These are phyloP conservation scores for Coemansia sp. DNA, from an alignment of 192 early-diverging fungal species.

Conservation along the genomic window DNA sequence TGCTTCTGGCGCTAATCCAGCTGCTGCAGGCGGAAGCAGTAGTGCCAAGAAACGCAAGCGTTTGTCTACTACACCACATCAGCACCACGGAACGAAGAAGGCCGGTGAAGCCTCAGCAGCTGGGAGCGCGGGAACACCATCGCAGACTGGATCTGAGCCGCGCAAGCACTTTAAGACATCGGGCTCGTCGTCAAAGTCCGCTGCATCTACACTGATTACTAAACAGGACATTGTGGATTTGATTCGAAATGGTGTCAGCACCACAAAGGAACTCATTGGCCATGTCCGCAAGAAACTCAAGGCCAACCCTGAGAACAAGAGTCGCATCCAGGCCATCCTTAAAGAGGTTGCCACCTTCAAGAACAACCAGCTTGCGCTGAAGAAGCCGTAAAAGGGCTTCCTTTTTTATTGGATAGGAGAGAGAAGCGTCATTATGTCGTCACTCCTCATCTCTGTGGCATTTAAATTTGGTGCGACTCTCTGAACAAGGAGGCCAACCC, in stretches of 20 bases:
- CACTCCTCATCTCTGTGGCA: too few species aligned
- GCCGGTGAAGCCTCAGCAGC: not conserved
- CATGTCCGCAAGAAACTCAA: constrained; percentile 64
- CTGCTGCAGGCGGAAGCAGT: constrained; percentile 6
- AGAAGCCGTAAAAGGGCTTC: constrained; percentile 13
- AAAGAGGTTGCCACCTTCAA: constrained; percentile 47
- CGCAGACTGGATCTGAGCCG: constrained; percentile 13
- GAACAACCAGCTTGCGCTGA: constrained; percentile 32
- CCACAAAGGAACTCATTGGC: constrained; percentile 64
- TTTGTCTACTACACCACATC: constrained; percentile 12
- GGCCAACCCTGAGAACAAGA: constrained; percentile 50
- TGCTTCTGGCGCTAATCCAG: not conserved
- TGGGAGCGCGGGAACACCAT: not conserved
- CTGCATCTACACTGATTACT: constrained; percentile 56
- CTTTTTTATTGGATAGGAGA: not conserved
- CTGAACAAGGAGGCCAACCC: too few species aligned
- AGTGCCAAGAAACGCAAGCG: constrained; percentile 55
- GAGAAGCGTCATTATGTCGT: too few species aligned
- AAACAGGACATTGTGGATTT: constrained; percentile 66
- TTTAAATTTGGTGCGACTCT: too few species aligned
- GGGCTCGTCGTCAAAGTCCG: not conserved
- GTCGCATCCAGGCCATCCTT: constrained; percentile 40
- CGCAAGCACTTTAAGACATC: constrained; percentile 29
- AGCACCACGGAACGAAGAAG: not conserved
- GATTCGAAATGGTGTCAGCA: constrained; percentile 58